Base-by-base conservation (phyloP, 352 stramenopile species). In the Saprolegnia parasitica region DNA sequence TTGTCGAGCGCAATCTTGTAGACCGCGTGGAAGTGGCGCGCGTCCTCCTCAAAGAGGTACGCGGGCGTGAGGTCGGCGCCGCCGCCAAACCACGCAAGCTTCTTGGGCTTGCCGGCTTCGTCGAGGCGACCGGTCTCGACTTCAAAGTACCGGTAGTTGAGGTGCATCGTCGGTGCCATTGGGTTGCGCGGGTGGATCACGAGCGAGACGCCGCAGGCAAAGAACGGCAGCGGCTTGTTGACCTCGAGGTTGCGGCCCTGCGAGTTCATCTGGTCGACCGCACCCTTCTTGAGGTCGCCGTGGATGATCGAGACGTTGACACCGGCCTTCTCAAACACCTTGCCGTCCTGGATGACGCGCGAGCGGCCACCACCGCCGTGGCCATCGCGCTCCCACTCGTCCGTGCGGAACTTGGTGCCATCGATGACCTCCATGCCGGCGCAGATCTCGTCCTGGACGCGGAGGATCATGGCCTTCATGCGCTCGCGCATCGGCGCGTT, bases 91-190 rank as follows among this genome's bases (percentile, higher is more conserved):
- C 94, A 99, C 39, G 89, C 90, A 21, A 96, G 76, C 70, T 81
- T 90, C 72, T 86, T 84, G 11, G 80, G 73, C 62, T 88, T 81
- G 20, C 93, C 92, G 37, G 95, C 78, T 54, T 96, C 86, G 40
- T 91, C 77, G 9, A 89, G 0, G 54, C 80, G 80, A 4, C 87
- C 86, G 1, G 78, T 90, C 54, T 91, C 83, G 15, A 98, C 96
- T 74, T 99, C 96, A 80, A 99, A 99, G 83, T 98, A 99, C 24
- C 97, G 89, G 79, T 98, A 98, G 81, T 99, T 99, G 42, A 98
- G 84, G 78, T 99, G 96, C 82, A 98, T 98, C 18, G 95, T 99
- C n/a, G 96, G 95, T 62, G 90, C 96, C 86, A 93, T 93, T 6
- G 86, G 86, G 77, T 94, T 94, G 67, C 88, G 90, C 42, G 96